Base-by-base conservation (phyloP, 2,329 filamentous ascomycete genomes). In the Fusarium beomiforme region DNA sequence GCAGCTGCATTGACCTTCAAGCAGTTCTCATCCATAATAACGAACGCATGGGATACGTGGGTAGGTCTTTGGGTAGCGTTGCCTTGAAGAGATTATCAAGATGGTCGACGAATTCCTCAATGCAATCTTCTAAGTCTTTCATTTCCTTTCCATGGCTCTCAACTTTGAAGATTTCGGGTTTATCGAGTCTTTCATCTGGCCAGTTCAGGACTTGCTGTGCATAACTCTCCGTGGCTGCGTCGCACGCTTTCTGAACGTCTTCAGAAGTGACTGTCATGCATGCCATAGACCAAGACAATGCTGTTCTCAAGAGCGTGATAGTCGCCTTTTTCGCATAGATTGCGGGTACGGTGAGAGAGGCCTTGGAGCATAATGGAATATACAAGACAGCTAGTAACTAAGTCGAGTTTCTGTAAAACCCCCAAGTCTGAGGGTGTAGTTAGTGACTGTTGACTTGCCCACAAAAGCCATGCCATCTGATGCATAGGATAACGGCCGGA, bases 141-240 rank as follows among this genome's bases (percentile, higher is more conserved):
- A 39, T 5, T 0, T 23, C 14, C 1, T 3, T 4, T 8, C 21
- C 2, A 0, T 1, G 1, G 5, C 5, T 24, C 4, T 13, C 16
- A 2, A 26, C 5, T 12, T 21, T 49, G 13, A 60, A 51, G 2
- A 51, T 26, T 0, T 37, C 11, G 0, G 44, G 56, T 1, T 60
- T 63, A 0, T 3, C 29, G 0, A 33, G 17, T 24, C 43, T 24
- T 1, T 24, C 43, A 2, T 33, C 16, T 2, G 51, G 33, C 51
- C 39, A 46, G 17, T 60, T 23, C 4, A 63, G n/a, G 6, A 43
- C 21, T 5, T 61, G 16, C 16, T 3, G 43, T 2, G n/a, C 36
- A 17, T 33, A 63, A 5, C 23, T 63, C 11, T 51, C 36, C 0
- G 56, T 33, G 3, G 36, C 37, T 3, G n/a, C 0, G 2, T 63